Conservation (phyloP, 2,329 filamentous ascomycete species). For the Apiospora arundinis region DNA sequence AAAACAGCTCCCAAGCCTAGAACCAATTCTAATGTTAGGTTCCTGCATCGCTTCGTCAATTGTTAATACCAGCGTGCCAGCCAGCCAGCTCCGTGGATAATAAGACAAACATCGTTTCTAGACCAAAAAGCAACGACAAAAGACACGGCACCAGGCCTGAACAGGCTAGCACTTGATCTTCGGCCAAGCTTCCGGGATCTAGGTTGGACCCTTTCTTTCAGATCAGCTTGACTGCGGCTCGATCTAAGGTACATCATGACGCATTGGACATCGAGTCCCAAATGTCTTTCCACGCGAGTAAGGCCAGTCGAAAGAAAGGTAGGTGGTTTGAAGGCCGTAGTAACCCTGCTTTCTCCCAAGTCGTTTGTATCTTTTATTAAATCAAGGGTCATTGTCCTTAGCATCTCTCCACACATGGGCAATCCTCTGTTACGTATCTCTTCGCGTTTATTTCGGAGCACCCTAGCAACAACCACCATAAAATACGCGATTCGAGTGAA, state of each 20-base stretch:
- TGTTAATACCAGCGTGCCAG: neutral
- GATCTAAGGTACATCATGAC: conserved; percentile 33
- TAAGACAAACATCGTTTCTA: neutral
- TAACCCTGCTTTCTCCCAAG: neutral
- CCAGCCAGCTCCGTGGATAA: neutral
- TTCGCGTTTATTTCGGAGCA: neutral
- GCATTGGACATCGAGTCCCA: conserved; percentile 32
- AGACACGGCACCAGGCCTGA: conserved; percentile 18
- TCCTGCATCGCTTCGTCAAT: neutral
- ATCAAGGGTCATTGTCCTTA: neutral
- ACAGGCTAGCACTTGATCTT: conserved; percentile 24
- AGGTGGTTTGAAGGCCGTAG: neutral
- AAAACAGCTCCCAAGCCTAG: no score
- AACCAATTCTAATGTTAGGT: neutral
- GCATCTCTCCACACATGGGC: neutral
- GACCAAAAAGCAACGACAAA: conserved; percentile 5
- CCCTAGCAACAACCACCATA: neutral
- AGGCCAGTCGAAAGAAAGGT: neutral
- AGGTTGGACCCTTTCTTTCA: conserved; percentile 24
- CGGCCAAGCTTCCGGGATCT: conserved; percentile 15
- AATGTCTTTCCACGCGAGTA: neutral
- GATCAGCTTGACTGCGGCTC: conserved; percentile 26
- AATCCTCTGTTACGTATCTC: neutral
- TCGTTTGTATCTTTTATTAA: no score
- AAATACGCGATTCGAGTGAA: conserved; percentile 4